Evolutionary conservation across 768 basidiomycete genomes (phyloP), one percentile per base, ranked within the genome.

Genomic region (Heimioporus sp.): DNA sequence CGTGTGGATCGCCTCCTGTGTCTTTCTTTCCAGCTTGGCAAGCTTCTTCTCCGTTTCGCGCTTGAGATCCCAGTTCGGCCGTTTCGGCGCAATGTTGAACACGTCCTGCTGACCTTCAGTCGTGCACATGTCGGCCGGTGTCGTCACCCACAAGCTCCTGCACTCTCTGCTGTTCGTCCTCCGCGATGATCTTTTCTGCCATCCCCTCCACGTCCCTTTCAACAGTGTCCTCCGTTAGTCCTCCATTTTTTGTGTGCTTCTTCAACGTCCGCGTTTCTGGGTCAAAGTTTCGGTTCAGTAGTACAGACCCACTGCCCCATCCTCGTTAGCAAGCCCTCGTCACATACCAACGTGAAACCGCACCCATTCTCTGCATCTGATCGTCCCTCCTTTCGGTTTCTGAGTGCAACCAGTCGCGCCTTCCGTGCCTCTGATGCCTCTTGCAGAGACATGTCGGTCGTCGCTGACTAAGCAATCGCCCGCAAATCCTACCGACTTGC

Each of bases 81-180:
- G 81, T 78, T 95, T 98, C 4, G 97, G 97, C 20, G 94, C 95
- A 60, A 99, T 98, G 65, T 97, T 98, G 67, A 97, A 91, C 41
- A 97, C 77, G 66, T 96, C 92, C 94, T 96, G 44, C 55, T 48
- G 42, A 43, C 20, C 30, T 43, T 68, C 50, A 66, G 66, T 40
- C 34, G 37, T 51, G 49, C 51, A 39, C 7, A 11, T 24, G n/a
- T 38, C 15, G 36, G 30, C 35, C 24, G 36, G 48, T 43, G 40
- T 20, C 4, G 20, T 72, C n/a, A 65, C 85, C 54, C 66, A 95
- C 95, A 65, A 98, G 75, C 61, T 98, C 96, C 68, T 96, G 88
- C 11, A 82, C 81, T 63, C 93, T 75, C 57, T 83, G 83, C 65
- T 83, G 81, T 66, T 92, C 90, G 64, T 98, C 95, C 67, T 95